Evolutionary conservation across 768 basidiomycete genomes (phyloP), one percentile per base, ranked within the genome.

Genomic region (Russula sp.): DNA sequence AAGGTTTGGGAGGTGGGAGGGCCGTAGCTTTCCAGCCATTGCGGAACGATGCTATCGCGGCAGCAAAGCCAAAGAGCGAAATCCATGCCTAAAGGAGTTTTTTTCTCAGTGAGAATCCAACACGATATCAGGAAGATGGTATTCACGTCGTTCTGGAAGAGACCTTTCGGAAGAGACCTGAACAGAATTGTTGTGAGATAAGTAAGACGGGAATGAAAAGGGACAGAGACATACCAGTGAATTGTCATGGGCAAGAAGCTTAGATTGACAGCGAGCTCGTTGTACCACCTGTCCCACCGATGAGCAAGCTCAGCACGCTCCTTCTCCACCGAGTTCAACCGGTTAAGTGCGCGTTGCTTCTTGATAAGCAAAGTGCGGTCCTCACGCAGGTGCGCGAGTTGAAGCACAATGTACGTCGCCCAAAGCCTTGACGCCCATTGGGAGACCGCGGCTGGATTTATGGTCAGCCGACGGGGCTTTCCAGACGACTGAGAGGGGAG

Each of bases 391-490:
- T 90, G 89, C 5, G 80, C 82, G 66, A 92, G 85, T 61, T 91
- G 92, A 53, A 95, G 83, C 34, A 87, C 67, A 48, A 92, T 80
- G 70, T 94, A 94, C 26, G 83, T 73, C 2, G 86, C 87, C 93
- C 92, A 95, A 73, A 86, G 89, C 24, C 92, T 85, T 59, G 81
- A 83, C 16, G 90, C 92, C 89, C 88, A 90, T 58, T 87, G 69
- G 3, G 81, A 78, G 44, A 93, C 72, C 30, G 72, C 74, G 38
- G 77, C 75, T 9, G 80, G 65, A 61, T 86, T 76, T 48, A 90
- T 72, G 7, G 69, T 71, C 53, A 84, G 74, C 26, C 1, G 42
- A 2, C 22, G 49, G 20, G 28, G 71, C 74, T 65, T 79, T 80
- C 13, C 48, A 30, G 59, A 56, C 54, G 83, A 73, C n/a, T 79